A percentile compares a stretch with the other conserved stretches of the same genome.
phyloP scores from a whole-genome alignment of 129 eudicot species.

The Arctium minus region DNA sequence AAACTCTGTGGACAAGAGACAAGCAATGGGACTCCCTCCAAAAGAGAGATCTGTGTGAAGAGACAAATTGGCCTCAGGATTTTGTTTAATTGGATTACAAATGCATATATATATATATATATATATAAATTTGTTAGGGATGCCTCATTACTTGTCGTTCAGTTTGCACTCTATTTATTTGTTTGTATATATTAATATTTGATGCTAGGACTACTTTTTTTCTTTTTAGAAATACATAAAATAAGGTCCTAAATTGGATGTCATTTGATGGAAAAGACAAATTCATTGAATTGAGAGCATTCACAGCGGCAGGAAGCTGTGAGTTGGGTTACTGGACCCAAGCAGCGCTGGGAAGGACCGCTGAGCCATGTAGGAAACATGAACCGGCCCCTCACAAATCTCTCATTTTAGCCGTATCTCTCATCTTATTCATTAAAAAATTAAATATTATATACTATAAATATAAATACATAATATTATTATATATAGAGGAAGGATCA shows the following conservation, averaged over 20 bases:
- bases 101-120: neutral
- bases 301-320: too few relatives aligned
- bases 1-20: neutral
- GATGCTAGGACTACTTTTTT: neutral
- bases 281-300: too few relatives aligned
- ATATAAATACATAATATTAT: too few relatives aligned
- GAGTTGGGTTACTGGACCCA: too few relatives aligned
- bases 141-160: conserved; percentile 24
- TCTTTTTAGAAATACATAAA: neutral
- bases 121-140: neutral
- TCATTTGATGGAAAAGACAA: neutral
- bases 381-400: too few relatives aligned
- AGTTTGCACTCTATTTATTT: conserved; percentile 9
- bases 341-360: too few relatives aligned
- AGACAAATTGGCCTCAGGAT: conserved; percentile 20
- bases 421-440: too few relatives aligned
- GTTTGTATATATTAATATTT: conserved; percentile 14
- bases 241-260: too few relatives aligned
- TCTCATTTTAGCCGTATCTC: too few relatives aligned
- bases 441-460: too few relatives aligned
- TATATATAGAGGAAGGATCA: too few relatives aligned
- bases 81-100: neutral
- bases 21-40: conserved; percentile 9
- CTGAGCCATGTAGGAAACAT: too few relatives aligned
- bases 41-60: conserved; percentile 16